phyloP scores from a whole-genome alignment of 495 filamentous ascomycete genomes.

The Aspergillus steynii region DNA sequence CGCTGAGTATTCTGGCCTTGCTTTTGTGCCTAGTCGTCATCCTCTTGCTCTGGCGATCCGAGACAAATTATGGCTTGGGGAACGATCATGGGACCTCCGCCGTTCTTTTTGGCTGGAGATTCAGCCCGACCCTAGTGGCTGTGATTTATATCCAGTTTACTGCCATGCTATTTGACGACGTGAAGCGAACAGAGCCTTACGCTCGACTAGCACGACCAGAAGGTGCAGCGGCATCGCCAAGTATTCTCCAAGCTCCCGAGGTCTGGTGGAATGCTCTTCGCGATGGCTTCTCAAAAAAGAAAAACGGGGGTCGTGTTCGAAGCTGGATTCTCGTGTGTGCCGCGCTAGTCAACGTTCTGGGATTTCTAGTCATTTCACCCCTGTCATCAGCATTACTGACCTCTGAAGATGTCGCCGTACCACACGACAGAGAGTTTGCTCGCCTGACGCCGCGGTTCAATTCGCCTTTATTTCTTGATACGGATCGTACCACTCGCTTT shows the following conservation, averaged over 20 bases:
- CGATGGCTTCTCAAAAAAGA: conserved; percentile 26
- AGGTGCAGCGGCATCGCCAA: conserved; percentile 23
- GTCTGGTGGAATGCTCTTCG: conserved; percentile 31
- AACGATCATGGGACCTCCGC: conserved; percentile 27
- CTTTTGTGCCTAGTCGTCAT: conserved; percentile 14
- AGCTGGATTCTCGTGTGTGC: conserved; percentile 33
- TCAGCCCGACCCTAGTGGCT: conserved; percentile 31
- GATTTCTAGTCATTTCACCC: conserved; percentile 33
- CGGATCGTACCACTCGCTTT: conserved; percentile 27
- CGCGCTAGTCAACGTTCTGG: conserved; percentile 30
- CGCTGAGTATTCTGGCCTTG: conserved; percentile 10
- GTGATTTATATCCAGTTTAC: conserved; percentile 34
- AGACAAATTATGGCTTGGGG: conserved; percentile 29
- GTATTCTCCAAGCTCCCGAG: conserved; percentile 25
- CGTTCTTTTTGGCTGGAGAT: conserved; percentile 34
- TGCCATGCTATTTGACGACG: conserved; percentile 28
- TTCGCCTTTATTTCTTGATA: conserved; percentile 19
- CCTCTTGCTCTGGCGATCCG: conserved; percentile 21
- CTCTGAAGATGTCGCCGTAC: conserved; percentile 25
- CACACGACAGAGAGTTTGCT: conserved; percentile 20
- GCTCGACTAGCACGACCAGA: conserved; percentile 30
- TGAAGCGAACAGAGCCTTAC: conserved; percentile 36
- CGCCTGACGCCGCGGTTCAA: conserved; percentile 12
- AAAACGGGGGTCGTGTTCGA: conserved; percentile 16
- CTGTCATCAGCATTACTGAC: conserved; percentile 35